Conservation (phyloP, 345 rosid genomes). For the Acer saccharum region DNA sequence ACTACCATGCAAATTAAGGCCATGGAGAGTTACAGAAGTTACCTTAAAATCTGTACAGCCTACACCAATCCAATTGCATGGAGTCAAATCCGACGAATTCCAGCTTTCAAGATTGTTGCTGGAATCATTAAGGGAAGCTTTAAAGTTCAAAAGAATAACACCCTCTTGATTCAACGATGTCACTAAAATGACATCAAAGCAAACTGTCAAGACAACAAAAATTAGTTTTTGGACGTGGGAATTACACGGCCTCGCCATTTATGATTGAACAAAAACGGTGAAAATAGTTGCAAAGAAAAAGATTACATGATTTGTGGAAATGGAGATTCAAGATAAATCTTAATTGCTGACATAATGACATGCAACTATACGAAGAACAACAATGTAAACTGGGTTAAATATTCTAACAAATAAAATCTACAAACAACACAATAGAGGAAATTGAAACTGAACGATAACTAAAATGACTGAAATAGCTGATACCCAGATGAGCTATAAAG, state of each 20-base stretch:
- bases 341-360: neutral
- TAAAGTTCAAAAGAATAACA: slow-evolving; percentile 50
- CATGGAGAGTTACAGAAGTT: slow-evolving; percentile 48
- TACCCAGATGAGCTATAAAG: slow-evolving; percentile 10
- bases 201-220: slow-evolving; percentile 30
- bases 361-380: neutral
- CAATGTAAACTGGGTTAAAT: neutral
- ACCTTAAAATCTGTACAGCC: slow-evolving; percentile 52
- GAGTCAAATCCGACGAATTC: slow-evolving; percentile 55
- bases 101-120: slow-evolving; percentile 52
- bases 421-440: neutral
- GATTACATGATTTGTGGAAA: no score
- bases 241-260: slow-evolving; percentile 14
- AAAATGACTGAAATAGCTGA: neutral
- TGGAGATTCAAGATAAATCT: no score
- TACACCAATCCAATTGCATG: slow-evolving; percentile 74
- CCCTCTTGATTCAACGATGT: slow-evolving; percentile 60
- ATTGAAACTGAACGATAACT: neutral
- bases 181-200: slow-evolving; percentile 31
- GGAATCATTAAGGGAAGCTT: slow-evolving; percentile 52
- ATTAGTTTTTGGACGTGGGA: slow-evolving; percentile 16
- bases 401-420: no score
- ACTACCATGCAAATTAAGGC: slow-evolving; percentile 62
- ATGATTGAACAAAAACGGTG: neutral
- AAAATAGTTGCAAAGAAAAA: neutral